These are phyloP conservation scores for Penicillium sp. DNA, from an alignment of 2,329 filamentous ascomycete genomes.

Conservation along the genomic window DNA sequence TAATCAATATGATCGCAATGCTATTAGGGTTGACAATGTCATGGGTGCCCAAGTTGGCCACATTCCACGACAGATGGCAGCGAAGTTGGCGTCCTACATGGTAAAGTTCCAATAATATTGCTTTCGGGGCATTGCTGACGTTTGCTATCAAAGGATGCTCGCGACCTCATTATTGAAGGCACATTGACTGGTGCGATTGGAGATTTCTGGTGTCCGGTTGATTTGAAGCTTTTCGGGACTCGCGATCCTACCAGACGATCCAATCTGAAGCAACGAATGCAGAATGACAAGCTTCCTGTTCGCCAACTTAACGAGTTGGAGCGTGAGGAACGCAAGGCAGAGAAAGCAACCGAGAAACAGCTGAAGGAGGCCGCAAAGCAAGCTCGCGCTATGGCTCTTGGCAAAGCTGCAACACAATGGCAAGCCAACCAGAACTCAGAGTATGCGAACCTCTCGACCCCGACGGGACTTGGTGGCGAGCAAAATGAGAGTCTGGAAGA, in stretches of 20 bases:
- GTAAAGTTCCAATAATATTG: constrained; percentile 41
- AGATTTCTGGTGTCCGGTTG: constrained; percentile 69
- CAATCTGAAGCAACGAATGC: constrained; percentile 62
- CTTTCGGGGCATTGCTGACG: constrained; percentile 1
- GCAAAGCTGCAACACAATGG: constrained; percentile 28
- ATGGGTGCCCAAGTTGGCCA: constrained; percentile 75
- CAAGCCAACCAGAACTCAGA: constrained; percentile 26
- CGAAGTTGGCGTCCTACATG: constrained; percentile 72
- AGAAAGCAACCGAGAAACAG: constrained; percentile 56
- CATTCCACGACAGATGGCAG: constrained; percentile 64
- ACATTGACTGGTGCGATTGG: constrained; percentile 66
- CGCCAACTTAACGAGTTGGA: constrained; percentile 56
- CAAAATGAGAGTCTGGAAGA: constrained; percentile 56
- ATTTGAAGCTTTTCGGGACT: constrained; percentile 68
- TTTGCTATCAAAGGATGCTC: constrained; percentile 48
- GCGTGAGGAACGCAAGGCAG: constrained; percentile 43
- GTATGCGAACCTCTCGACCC: constrained; percentile 40
- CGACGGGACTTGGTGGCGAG: constrained; percentile 26
- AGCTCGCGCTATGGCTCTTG: constrained; percentile 28
- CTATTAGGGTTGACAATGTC: constrained; percentile 76
- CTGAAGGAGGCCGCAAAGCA: constrained; percentile 42
- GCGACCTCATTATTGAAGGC: constrained; percentile 66
- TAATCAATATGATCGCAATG: constrained; percentile 72
- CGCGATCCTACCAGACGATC: constrained; percentile 54
- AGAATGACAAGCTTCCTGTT: constrained; percentile 62